Percentiles rank a stretch among this genome's conserved stretches.
Conservation (phyloP, 2,329 filamentous ascomycete genomes). For the Myriangium duriaei region DNA sequence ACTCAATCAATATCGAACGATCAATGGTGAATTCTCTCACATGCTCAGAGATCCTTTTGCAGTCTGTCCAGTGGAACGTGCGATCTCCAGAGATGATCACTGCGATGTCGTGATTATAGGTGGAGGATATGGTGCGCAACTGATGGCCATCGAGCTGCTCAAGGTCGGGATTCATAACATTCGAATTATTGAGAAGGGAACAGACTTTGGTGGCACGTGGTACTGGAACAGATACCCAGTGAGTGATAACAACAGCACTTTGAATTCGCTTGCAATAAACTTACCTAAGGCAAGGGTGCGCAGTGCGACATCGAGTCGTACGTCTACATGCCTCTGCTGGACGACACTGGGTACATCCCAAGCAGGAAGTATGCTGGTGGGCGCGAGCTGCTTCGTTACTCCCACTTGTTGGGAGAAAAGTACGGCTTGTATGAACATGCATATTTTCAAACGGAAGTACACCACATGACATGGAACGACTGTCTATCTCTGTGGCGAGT, state of each 20-base stretch:
- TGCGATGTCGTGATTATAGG: constrained; percentile 28
- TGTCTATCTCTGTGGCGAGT: constrained; percentile 23
- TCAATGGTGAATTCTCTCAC: no score
- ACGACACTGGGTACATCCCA: constrained; percentile 48
- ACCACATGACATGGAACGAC: constrained; percentile 36
- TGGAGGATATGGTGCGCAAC: constrained; percentile 32
- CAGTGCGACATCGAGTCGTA: constrained; percentile 47
- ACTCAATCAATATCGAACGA: no score
- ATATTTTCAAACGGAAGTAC: constrained; percentile 31
- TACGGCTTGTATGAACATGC: constrained; percentile 34
- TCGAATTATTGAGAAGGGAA: constrained; percentile 32
- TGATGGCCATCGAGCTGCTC: constrained; percentile 29
- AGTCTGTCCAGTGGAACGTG: no score
- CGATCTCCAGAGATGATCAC: no score
- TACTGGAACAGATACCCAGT: constrained; percentile 37
- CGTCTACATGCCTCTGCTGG: constrained; percentile 46
- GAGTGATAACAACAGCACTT: no score
- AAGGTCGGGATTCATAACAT: constrained; percentile 28
- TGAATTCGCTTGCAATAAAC: no score
- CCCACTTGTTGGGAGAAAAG: constrained; percentile 31
- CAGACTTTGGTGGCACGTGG: constrained; percentile 37
- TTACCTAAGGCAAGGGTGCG: no score
- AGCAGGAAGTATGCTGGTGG: constrained; percentile 35
- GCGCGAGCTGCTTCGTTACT: constrained; percentile 35
- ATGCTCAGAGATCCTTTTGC: no score